These are phyloP conservation scores for Isatis tinctoria DNA, from an alignment of 345 rosid genomes.

Conservation along the genomic window DNA sequence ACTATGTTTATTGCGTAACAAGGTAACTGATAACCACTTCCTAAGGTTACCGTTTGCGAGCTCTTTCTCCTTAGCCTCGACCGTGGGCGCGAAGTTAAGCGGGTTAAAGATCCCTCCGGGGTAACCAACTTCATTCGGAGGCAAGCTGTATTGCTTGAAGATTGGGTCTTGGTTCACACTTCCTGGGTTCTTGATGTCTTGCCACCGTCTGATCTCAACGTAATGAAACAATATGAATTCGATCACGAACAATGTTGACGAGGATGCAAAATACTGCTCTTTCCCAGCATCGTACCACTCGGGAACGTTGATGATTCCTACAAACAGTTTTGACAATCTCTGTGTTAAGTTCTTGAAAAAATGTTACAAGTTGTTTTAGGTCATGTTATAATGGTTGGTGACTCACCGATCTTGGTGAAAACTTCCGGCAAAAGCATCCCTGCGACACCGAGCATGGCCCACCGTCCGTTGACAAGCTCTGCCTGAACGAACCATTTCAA, in stretches of 20 bases:
- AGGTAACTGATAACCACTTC: not conserved
- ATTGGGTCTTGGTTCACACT: conserved; percentile 97
- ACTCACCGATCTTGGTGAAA: conserved; percentile 71
- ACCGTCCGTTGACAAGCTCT: conserved; percentile 83
- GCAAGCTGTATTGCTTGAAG: conserved; percentile 96
- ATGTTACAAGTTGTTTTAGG: not conserved
- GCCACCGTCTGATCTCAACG: conserved; percentile 98
- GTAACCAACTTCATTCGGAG: conserved; percentile 77
- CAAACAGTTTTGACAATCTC: not conserved
- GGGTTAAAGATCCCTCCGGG: conserved; percentile 96
- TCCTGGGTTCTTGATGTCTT: conserved; percentile 97
- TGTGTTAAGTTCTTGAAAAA: not conserved
- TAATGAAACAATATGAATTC: conserved; percentile 96
- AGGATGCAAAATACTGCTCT: conserved; percentile 82
- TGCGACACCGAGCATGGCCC: conserved; percentile 97
- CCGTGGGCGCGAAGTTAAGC: conserved; percentile 78
- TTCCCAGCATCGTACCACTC: conserved; percentile 95
- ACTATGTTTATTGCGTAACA: not conserved
- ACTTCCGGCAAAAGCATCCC: conserved; percentile 96
- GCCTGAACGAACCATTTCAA: conserved; percentile 88
- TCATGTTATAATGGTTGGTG: conserved; percentile 4
- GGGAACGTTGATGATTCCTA: conserved; percentile 60
- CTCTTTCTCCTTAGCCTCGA: conserved; percentile 94
- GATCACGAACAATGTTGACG: conserved; percentile 87
- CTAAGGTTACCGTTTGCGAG: conserved; percentile 66